Evolutionary conservation across 305 asterid species (phyloP).

Genomic region (Plantago lanceolata): DNA sequence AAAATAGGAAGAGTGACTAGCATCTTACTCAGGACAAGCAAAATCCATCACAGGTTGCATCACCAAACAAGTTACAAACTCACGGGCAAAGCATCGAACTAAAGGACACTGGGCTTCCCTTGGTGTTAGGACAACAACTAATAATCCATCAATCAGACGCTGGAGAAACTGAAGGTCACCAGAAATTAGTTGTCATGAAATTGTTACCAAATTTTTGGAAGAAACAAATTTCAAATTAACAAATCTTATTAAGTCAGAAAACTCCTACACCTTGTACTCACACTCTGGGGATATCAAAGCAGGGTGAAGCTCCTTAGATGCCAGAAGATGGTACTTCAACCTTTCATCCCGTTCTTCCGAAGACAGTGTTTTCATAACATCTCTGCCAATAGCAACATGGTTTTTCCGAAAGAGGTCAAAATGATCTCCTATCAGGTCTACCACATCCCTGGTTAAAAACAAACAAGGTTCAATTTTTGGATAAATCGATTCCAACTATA

Average conservation of each 20-base stretch:
- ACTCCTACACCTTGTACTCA: conserved; percentile 98
- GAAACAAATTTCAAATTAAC: conserved; percentile 12
- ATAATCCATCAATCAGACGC: conserved; percentile 81
- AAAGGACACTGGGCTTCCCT: conserved; percentile 89
- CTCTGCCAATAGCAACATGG: conserved; percentile 81
- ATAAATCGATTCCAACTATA: conserved; percentile 14
- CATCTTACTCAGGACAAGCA: conserved; percentile 83
- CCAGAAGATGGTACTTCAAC: conserved; percentile 77
- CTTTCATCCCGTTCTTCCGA: conserved; percentile 98
- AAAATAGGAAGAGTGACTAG: conserved; percentile 28
- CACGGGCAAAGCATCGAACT: conserved; percentile 91
- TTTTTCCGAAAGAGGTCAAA: conserved; percentile 87
- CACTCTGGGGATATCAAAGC: conserved; percentile 90
- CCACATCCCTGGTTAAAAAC: conserved; percentile 62
- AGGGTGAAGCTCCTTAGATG: conserved; percentile 93
- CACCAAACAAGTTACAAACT: conserved; percentile 81
- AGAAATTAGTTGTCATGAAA: conserved; percentile 29
- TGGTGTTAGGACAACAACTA: conserved; percentile 85
- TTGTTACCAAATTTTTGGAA: conserved; percentile 21
- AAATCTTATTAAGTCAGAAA: conserved; percentile 37
- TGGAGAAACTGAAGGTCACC: conserved; percentile 59
- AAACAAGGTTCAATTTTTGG: conserved; percentile 21
- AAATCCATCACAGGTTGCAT: conserved; percentile 87
- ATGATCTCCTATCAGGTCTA: conserved; percentile 82
- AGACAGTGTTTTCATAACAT: conserved; percentile 94